Evolutionary conservation across 2,329 filamentous ascomycete genomes (phyloP).

Genomic region (Septoria linicola): DNA sequence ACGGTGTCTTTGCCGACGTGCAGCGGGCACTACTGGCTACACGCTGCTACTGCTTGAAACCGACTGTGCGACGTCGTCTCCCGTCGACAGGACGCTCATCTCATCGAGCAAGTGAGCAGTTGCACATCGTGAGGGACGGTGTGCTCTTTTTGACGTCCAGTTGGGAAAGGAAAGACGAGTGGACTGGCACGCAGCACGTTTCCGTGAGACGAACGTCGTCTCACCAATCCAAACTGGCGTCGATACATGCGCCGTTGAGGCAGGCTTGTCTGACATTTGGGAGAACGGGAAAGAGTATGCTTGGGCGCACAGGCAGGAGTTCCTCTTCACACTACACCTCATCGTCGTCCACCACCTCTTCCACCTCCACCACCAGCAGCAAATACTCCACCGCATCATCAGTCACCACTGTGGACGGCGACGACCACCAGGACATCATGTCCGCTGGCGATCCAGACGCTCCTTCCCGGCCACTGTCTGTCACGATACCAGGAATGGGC

Average conservation of each 20-base stretch:
- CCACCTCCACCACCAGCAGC: constrained; percentile 27
- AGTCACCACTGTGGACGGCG: constrained; percentile 38
- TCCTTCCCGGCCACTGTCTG: constrained; percentile 50
- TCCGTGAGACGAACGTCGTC: constrained; percentile 26
- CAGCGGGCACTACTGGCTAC: background rate
- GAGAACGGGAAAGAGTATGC: constrained; percentile 27
- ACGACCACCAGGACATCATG: constrained; percentile 53
- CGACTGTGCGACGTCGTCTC: background rate
- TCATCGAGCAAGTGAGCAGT: too few species aligned
- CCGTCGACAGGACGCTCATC: too few species aligned
- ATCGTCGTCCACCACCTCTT: constrained; percentile 29
- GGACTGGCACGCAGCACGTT: constrained; percentile 17
- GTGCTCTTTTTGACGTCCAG: background rate
- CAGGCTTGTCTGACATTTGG: constrained; percentile 30
- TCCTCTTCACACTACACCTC: constrained; percentile 33
- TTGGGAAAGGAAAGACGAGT: background rate
- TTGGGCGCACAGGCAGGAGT: constrained; percentile 33
- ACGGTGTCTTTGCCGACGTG: background rate
- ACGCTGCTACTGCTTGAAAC: background rate
- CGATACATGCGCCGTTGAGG: constrained; percentile 35
- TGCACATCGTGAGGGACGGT: too few species aligned
- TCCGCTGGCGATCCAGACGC: constrained; percentile 42
- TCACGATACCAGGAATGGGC: constrained; percentile 47
- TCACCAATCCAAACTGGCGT: constrained; percentile 37
- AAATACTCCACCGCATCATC: constrained; percentile 31